Evolutionary conservation across 805 yeast species (phyloP), one percentile per base, ranked within the genome.

Genomic region (Aciculoconidium aculeatum): DNA sequence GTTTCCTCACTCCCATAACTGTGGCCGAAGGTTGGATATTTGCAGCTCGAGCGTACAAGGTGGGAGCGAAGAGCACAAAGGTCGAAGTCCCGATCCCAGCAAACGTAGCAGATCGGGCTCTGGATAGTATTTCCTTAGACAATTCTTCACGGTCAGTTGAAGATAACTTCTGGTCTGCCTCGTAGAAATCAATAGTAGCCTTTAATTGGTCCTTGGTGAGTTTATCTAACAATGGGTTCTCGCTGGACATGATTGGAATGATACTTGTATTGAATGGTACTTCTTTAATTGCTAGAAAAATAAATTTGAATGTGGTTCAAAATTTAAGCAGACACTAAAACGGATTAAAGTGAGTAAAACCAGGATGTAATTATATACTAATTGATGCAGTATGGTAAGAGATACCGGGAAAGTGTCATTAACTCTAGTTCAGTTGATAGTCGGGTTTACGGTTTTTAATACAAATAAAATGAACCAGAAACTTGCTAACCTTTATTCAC

Each of bases 121-220:
- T 39, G 10, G 35, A 8, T 18, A 48, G 42, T 32, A 64, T 47
- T 29, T 58, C 65, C 9, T 45, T 31, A 2, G 62, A 47, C 21
- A 64, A 36, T 11, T 45, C 44, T 3, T 27, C 31, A 19, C 70
- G 42, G 34, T 64, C 70, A 5, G 49, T 39, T 1, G 36, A 31
- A n/a, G 44, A 45, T 27, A 64, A 47, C 17, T 43, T 34, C 18
- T 50, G 57, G 40, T 64, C 70, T 4, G 67, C 67, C 36, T 63
- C 62, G 37, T 61, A 63, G 36, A 64, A 64, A 12, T 46, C 35
- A 21, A 62, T 54, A 31, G 56, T 48, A n/a, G 63, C 61, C 17
- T 59, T 42, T 40, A 61, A 53, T 35, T 61, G 61, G n/a, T 45
- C 39, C 2, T 60, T 58, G 6, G 53, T 43, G 17, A 61, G 46